Evolutionary conservation across 2,329 filamentous ascomycete genomes (phyloP).

Genomic region (Cercospora sojina): DNA sequence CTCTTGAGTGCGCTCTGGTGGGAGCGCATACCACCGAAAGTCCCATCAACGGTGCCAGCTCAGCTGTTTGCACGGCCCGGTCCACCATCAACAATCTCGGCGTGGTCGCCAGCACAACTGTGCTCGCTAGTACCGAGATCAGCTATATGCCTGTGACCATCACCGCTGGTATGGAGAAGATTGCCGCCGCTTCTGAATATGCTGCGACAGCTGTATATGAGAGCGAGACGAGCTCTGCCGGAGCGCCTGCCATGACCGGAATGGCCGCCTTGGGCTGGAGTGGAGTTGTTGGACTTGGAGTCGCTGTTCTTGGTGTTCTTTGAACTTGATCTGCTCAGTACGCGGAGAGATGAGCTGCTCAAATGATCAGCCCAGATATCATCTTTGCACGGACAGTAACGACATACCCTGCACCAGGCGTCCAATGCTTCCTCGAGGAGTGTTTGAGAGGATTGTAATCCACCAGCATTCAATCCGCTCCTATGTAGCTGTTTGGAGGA

Average conservation of each 20-base stretch:
- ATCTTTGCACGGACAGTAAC: neutral
- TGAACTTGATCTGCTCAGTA: constrained; percentile 6
- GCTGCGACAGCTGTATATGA: constrained; percentile 14
- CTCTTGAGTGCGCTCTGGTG: constrained; percentile 29
- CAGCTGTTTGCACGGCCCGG: constrained; percentile 29
- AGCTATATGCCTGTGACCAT: constrained; percentile 32
- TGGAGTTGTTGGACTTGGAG: constrained; percentile 15
- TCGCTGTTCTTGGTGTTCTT: constrained; percentile 18
- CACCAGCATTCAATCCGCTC: constrained; percentile 2
- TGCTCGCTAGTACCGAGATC: constrained; percentile 32
- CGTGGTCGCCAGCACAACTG: constrained; percentile 31
- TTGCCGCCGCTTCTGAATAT: constrained; percentile 19
- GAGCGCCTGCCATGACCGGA: constrained; percentile 15
- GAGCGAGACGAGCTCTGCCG: constrained; percentile 19
- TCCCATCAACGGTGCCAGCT: constrained; percentile 24
- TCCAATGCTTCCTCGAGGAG: neutral
- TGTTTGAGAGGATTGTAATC: neutral
- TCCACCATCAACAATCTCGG: constrained; percentile 30
- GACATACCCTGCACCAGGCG: neutral
- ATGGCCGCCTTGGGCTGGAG: constrained; percentile 14
- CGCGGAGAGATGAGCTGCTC: neutral
- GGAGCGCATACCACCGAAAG: constrained; percentile 28
- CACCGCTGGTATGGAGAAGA: constrained; percentile 32
- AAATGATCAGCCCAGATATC: neutral
- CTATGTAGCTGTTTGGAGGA: constrained; percentile 7